These are phyloP conservation scores for Handroanthus guayacan DNA, from an alignment of 257 asterid genomes.

Conservation along the genomic window DNA sequence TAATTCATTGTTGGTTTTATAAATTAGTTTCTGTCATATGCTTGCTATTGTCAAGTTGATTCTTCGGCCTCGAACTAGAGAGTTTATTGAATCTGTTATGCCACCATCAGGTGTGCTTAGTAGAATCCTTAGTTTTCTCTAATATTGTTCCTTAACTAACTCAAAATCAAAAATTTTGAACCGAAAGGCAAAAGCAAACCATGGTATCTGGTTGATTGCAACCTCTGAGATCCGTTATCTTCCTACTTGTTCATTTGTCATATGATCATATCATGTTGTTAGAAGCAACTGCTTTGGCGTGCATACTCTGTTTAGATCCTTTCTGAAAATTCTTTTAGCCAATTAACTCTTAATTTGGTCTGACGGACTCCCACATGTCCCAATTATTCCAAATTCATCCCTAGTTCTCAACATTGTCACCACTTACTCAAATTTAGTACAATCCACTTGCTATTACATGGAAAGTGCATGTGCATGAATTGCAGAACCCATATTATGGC, in stretches of 20 bases:
- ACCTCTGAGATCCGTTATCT: background rate
- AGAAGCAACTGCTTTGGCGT: conserved; percentile 31
- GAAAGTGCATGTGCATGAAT: background rate
- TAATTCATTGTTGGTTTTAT: conserved; percentile 9
- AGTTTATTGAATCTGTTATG: conserved; percentile 15
- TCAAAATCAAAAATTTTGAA: conserved; percentile 19
- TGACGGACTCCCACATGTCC: conserved; percentile 5
- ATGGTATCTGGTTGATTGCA: conserved; percentile 2
- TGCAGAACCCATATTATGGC: conserved; percentile 21
- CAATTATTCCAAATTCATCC: background rate
- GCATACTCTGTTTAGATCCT: background rate
- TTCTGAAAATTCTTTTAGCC: background rate
- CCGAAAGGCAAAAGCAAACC: background rate
- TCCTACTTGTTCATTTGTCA: background rate
- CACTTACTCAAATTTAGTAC: background rate
- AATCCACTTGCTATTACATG: background rate
- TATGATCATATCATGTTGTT: background rate
- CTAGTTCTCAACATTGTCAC: background rate
- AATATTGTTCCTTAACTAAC: conserved; percentile 18
- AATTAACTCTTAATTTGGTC: too few relatives aligned
- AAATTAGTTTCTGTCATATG: conserved; percentile 8
- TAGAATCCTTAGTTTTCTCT: conserved; percentile 3
- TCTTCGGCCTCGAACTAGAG: background rate
- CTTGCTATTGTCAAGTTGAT: conserved; percentile 26
- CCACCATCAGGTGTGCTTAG: conserved; percentile 11